phyloP scores from a whole-genome alignment of 2,329 filamentous ascomycete genomes.

The Fusarium redolens region DNA sequence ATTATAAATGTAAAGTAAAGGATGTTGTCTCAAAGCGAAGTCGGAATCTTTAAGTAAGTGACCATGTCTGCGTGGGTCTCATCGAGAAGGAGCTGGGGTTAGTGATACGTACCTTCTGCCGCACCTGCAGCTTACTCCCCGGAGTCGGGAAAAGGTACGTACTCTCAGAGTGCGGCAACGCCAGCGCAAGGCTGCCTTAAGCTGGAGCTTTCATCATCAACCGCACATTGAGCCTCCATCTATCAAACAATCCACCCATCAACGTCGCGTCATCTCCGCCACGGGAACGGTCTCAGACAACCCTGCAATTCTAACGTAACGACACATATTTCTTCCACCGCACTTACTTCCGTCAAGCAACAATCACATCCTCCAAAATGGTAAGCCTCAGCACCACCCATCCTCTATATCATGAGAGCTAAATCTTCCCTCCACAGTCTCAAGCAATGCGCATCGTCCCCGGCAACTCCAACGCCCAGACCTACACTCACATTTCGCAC shows the following conservation, averaged over 20 bases:
- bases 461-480: slow-evolving; percentile 71
- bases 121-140: slow-evolving; percentile 24
- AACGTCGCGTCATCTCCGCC: slow-evolving; percentile 6
- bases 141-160: slow-evolving; percentile 34
- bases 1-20: slow-evolving; percentile 14
- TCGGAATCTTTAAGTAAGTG: slow-evolving; percentile 34
- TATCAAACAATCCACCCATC: slow-evolving; percentile 1
- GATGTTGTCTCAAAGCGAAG: slow-evolving; percentile 21
- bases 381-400: slow-evolving; percentile 51
- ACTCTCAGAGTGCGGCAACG: slow-evolving; percentile 26
- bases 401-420: slow-evolving; percentile 22
- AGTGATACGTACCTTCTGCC: slow-evolving; percentile 4
- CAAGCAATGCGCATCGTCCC: slow-evolving; percentile 94
- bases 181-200: slow-evolving; percentile 41
- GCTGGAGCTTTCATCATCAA: slow-evolving; percentile 40
- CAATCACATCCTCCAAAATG: slow-evolving; percentile 56
- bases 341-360: neutral
- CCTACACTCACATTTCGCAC: slow-evolving; percentile 71
- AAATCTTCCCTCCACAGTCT: slow-evolving; percentile 35
- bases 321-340: neutral
- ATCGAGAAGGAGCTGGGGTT: neutral
- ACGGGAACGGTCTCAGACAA: neutral
- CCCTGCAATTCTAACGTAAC: neutral
- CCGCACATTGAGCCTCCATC: slow-evolving; percentile 13
- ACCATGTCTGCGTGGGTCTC: slow-evolving; percentile 30